Conservation (phyloP, 108 stramenopile genomes). For the Cyclotella baltica region DNA sequence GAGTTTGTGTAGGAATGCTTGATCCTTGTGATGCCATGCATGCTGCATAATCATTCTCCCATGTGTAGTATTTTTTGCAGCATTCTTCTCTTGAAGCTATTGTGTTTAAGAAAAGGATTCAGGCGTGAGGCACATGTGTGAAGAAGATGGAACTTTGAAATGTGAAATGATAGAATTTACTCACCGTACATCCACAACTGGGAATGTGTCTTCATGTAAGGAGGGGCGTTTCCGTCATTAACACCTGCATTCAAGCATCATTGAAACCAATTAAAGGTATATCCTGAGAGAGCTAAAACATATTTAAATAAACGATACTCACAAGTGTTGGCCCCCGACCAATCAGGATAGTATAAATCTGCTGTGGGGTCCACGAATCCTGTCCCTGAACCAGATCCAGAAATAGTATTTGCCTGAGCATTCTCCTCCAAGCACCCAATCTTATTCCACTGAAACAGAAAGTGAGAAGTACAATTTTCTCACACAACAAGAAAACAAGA, state of each 20-base stretch:
- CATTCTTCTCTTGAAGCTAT: constrained; percentile 8
- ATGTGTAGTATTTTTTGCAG: constrained; percentile 19
- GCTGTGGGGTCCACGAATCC: constrained; percentile 4
- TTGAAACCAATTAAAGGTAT: not conserved
- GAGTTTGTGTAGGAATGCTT: not conserved
- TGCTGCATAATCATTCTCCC: not conserved
- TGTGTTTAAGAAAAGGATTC: not conserved
- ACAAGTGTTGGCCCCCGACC: constrained; percentile 8
- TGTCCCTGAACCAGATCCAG: not conserved
- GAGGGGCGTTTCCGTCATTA: constrained; percentile 17
- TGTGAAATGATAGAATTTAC: not conserved
- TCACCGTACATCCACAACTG: constrained; percentile 20
- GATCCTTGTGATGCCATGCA: constrained; percentile 11
- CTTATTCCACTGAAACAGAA: no score
- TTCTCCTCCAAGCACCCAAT: not conserved
- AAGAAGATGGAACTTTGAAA: not conserved
- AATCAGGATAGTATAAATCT: constrained; percentile 23
- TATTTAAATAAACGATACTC: not conserved
- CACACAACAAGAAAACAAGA: no score
- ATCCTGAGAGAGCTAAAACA: not conserved
- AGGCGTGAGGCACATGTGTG: not conserved
- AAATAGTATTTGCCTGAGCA: not conserved
- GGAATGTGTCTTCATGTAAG: constrained; percentile 17
- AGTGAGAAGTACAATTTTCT: no score
- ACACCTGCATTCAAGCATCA: not conserved